These are phyloP conservation scores for Hortiboletus flavorubellus DNA, from an alignment of 768 basidiomycete species.

Conservation along the genomic window DNA sequence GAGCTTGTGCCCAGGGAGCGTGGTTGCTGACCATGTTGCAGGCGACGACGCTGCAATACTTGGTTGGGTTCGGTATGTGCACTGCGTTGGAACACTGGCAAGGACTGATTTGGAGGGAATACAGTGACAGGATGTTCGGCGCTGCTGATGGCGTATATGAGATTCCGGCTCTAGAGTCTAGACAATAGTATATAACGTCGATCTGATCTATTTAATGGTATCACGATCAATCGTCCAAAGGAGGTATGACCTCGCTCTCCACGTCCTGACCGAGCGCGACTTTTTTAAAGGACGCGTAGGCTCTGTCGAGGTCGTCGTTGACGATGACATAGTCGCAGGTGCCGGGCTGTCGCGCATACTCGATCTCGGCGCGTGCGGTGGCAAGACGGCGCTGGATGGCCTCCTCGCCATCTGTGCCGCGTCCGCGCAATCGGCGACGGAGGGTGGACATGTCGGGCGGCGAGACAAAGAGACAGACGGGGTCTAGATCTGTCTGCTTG, in stretches of 20 bases:
- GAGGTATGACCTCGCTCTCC: slow-evolving; percentile 62
- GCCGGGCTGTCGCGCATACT: slow-evolving; percentile 73
- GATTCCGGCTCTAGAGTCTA: slow-evolving; percentile 51
- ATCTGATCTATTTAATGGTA: slow-evolving; percentile 2
- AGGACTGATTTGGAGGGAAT: slow-evolving; percentile 4
- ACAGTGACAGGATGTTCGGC: slow-evolving; percentile 84
- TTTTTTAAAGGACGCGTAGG: slow-evolving; percentile 72
- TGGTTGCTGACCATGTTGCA: slow-evolving; percentile 24
- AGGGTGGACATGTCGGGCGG: slow-evolving; percentile 79
- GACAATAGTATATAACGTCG: not conserved
- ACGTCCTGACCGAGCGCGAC: slow-evolving; percentile 70
- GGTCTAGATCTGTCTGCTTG: slow-evolving; percentile 75
- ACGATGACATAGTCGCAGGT: slow-evolving; percentile 83
- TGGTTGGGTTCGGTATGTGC: slow-evolving; percentile 79
- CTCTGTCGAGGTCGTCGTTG: slow-evolving; percentile 84
- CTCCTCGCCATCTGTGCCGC: slow-evolving; percentile 81
- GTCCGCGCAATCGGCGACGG: slow-evolving; percentile 62
- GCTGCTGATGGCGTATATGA: slow-evolving; percentile 81
- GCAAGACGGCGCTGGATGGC: slow-evolving; percentile 72
- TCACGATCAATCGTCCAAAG: slow-evolving; percentile 48
- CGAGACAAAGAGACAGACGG: slow-evolving; percentile 88
- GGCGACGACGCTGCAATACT: slow-evolving; percentile 84
- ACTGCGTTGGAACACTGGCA: not conserved
- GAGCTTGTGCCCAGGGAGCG: slow-evolving; percentile 1
- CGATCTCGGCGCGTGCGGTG: slow-evolving; percentile 76